Percentiles rank a stretch among this genome's conserved stretches.
Conservation (phyloP, 495 filamentous ascomycete genomes). For the Aspergillus carlsbadensis region DNA sequence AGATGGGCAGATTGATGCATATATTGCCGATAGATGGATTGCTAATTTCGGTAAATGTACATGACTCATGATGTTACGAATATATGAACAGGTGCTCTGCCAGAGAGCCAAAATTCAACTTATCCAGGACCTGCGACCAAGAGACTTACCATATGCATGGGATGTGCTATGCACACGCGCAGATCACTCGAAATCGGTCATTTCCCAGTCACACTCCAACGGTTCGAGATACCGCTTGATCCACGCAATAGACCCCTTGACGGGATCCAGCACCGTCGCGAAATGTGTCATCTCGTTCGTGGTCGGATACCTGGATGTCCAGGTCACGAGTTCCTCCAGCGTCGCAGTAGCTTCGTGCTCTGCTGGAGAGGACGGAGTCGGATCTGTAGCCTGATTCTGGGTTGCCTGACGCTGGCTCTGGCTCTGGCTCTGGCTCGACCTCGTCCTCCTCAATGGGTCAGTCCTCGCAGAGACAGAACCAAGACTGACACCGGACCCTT, state of each 20-base stretch:
- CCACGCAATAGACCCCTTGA: conserved; percentile 44
- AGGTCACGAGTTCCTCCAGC: conserved; percentile 31
- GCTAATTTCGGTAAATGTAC: not conserved
- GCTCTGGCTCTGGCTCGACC: conserved; percentile 3
- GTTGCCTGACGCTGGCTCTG: too few relatives aligned
- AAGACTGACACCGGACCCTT: not conserved
- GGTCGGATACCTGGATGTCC: conserved; percentile 49
- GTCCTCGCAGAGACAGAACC: not conserved
- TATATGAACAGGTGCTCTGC: not conserved
- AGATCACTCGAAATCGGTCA: not conserved
- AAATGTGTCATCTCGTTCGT: conserved; percentile 56
- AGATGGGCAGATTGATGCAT: too few relatives aligned
- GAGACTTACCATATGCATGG: not conserved
- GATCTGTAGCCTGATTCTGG: not conserved
- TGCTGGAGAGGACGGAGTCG: not conserved
- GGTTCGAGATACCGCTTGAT: conserved; percentile 25
- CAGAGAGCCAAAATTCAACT: not conserved
- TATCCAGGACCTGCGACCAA: too few relatives aligned
- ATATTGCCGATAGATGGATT: not conserved
- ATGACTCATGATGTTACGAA: not conserved
- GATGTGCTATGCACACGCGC: not conserved
- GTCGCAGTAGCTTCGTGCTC: conserved; percentile 24
- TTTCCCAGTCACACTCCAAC: not conserved
- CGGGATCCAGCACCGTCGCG: conserved; percentile 51
- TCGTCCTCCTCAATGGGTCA: conserved; percentile 13